phyloP scores from a whole-genome alignment of 2,329 filamentous ascomycete species.

The Ceratocystis cubensis region DNA sequence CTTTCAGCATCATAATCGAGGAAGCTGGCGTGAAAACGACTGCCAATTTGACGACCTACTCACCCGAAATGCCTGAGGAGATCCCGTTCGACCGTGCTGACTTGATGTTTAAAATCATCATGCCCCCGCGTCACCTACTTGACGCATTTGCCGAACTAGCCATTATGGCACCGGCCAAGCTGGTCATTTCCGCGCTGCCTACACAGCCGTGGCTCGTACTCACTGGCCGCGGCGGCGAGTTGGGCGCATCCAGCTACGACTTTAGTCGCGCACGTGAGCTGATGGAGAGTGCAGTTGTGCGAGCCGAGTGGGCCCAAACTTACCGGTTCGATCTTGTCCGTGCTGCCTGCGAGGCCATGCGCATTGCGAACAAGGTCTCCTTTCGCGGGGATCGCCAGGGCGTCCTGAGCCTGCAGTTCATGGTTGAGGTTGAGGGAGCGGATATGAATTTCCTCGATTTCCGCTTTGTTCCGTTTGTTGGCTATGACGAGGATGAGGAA shows the following conservation, averaged over 20 bases:
- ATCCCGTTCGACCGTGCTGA: constrained; percentile 79
- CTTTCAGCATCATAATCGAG: constrained; percentile 73
- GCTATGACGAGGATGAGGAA: constrained; percentile 44
- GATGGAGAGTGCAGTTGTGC: constrained; percentile 61
- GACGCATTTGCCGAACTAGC: constrained; percentile 60
- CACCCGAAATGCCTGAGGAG: constrained; percentile 58
- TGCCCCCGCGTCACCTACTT: constrained; percentile 62
- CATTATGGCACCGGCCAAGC: constrained; percentile 56
- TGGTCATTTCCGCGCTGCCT: constrained; percentile 55
- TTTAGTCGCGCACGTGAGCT: constrained; percentile 53
- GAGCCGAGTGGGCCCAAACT: constrained; percentile 48
- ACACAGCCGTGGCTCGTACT: constrained; percentile 61
- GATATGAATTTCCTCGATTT: constrained; percentile 68
- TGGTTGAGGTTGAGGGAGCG: constrained; percentile 72
- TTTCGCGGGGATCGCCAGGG: constrained; percentile 78
- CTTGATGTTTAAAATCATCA: constrained; percentile 85
- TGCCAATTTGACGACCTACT: constrained; percentile 81
- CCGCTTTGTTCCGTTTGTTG: constrained; percentile 60
- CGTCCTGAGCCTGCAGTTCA: constrained; percentile 87
- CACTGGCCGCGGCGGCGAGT: constrained; percentile 44
- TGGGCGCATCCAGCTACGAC: constrained; percentile 53
- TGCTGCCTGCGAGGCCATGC: constrained; percentile 84
- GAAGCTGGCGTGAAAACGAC: constrained; percentile 80
- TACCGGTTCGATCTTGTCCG: constrained; percentile 84
- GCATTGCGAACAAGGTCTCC: constrained; percentile 80